Evolutionary conservation across 75 land plant genomes (phyloP).

Genomic region (Selaginella tamariscina): DNA sequence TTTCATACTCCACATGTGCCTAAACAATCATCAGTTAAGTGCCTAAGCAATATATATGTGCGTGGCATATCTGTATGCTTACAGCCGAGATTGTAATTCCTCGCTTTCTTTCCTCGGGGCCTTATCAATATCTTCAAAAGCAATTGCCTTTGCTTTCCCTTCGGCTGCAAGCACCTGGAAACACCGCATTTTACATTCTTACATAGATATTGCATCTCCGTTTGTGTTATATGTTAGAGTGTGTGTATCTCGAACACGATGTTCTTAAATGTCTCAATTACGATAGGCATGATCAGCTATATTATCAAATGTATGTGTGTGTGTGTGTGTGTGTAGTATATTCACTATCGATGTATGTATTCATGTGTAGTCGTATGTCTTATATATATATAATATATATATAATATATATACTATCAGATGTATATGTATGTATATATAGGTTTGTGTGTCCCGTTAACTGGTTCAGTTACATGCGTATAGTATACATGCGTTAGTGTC

Average conservation of each 20-base stretch:
- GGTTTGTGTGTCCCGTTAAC: no score
- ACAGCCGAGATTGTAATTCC: conserved; percentile 97
- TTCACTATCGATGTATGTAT: no score
- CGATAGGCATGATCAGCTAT: no score
- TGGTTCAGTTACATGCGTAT: no score
- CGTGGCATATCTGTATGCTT: neutral
- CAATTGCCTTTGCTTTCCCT: conserved; percentile 87
- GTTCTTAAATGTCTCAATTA: no score
- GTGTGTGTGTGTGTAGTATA: no score
- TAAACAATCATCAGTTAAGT: conserved; percentile 22
- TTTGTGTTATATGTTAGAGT: neutral
- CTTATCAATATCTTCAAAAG: conserved; percentile 97
- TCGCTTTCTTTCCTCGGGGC: conserved; percentile 93
- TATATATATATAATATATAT: no score
- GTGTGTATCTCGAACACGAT: neutral
- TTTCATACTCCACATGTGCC: conserved; percentile 98
- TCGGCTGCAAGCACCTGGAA: conserved; percentile 72
- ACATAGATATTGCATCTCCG: neutral
- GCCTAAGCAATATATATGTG: neutral
- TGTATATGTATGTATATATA: no score
- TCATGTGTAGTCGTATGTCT: no score
- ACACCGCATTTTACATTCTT: neutral
- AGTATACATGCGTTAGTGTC: no score
- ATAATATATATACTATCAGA: no score
- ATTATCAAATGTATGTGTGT: no score